These are phyloP conservation scores for Triangularia setosa DNA, from an alignment of 2,329 filamentous ascomycete species.

Conservation along the genomic window DNA sequence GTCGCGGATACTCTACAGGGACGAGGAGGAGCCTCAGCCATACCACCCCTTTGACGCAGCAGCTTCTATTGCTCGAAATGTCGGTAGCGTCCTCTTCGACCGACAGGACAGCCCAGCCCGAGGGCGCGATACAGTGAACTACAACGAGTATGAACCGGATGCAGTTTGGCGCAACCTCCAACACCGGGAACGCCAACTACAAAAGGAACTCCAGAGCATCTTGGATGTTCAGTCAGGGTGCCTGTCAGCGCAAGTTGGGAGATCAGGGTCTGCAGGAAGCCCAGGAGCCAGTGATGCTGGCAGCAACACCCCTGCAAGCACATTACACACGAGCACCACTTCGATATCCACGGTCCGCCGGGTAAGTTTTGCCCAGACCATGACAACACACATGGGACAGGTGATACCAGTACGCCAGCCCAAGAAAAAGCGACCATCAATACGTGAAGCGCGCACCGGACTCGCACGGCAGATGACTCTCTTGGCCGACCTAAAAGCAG, in stretches of 20 bases:
- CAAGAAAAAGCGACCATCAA: constrained; percentile 47
- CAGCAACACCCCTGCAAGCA: constrained; percentile 38
- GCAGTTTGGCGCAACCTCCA: constrained; percentile 46
- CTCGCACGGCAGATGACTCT: constrained; percentile 61
- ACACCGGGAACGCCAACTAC: constrained; percentile 43
- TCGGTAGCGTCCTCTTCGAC: constrained; percentile 40
- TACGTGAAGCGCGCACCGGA: constrained; percentile 61
- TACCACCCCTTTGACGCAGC: neutral
- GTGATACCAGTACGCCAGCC: constrained; percentile 61
- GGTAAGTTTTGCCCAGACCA: constrained; percentile 37
- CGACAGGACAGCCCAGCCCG: constrained; percentile 18
- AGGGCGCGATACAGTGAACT: neutral
- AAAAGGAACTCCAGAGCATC: constrained; percentile 45
- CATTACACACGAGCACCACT: constrained; percentile 37
- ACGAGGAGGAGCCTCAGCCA: constrained; percentile 28
- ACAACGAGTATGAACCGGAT: constrained; percentile 34
- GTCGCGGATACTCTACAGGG: constrained; percentile 37
- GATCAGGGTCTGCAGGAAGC: constrained; percentile 12
- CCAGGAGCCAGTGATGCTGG: constrained; percentile 32
- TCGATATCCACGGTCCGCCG: constrained; percentile 20
- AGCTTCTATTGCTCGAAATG: constrained; percentile 26
- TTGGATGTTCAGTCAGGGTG: constrained; percentile 48
- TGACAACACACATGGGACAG: constrained; percentile 39
- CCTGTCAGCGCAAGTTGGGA: constrained; percentile 36
- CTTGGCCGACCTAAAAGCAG: constrained; percentile 61